Percentiles rank a stretch among this genome's conserved stretches.
These are phyloP conservation scores for Silene coronaria DNA, from an alignment of 179 eudicot species.

Conservation along the genomic window DNA sequence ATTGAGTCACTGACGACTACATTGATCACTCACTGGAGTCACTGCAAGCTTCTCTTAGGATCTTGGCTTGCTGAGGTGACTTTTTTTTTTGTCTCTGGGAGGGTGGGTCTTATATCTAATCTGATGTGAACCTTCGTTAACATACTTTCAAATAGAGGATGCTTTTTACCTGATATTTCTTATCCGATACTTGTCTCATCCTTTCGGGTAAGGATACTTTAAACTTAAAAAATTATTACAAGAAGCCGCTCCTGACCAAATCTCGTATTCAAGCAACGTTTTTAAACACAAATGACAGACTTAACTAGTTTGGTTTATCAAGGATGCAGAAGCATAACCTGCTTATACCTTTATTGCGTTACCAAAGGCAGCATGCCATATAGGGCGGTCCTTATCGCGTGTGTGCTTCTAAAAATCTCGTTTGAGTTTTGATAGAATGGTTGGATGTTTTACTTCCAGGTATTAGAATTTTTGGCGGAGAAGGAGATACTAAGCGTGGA, in stretches of 20 bases:
- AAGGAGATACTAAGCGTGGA: slow-evolving; percentile 69
- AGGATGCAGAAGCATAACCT: neutral
- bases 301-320: neutral
- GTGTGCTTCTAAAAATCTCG: neutral
- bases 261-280: neutral
- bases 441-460: slow-evolving; percentile 35
- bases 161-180: neutral
- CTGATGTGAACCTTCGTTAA: neutral
- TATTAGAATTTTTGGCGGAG: slow-evolving; percentile 68
- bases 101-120: neutral
- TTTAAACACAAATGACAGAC: neutral
- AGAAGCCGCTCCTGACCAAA: neutral
- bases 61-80: neutral
- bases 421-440: neutral
- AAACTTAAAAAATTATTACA: neutral
- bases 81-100: neutral
- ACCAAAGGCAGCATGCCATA: neutral
- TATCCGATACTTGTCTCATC: neutral
- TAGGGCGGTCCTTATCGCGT: neutral
- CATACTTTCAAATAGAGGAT: neutral
- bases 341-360: neutral
- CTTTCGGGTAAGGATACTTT: neutral
- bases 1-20: neutral
- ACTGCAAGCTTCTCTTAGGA: slow-evolving; percentile 7
- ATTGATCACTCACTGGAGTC: neutral